Percentiles rank a stretch among this genome's conserved stretches.
Evolutionary conservation across 352 stramenopile species (phyloP).

Genomic region (Albugo laibachii): DNA sequence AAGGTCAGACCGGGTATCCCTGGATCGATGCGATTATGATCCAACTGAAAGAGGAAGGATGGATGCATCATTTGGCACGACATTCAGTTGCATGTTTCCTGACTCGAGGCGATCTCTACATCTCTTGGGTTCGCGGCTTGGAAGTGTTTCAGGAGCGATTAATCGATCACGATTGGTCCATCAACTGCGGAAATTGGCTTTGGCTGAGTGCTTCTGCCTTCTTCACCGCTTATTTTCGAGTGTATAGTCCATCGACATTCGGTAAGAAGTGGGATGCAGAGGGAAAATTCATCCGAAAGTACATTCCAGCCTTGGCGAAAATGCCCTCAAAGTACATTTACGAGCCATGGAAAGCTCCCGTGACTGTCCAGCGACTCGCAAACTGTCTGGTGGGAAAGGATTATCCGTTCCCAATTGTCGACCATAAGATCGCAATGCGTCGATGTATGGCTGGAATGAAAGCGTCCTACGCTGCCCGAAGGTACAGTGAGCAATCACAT

Average conservation of each 20-base stretch:
- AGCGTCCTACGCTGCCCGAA: constrained; percentile 36
- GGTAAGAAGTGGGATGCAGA: constrained; percentile 93
- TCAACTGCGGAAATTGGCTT: constrained; percentile 97
- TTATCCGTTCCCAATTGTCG: constrained; percentile 91
- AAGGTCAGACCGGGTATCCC: constrained; percentile 90
- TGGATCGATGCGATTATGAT: constrained; percentile 97
- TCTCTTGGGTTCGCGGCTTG: constrained; percentile 87
- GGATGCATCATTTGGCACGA: constrained; percentile 77
- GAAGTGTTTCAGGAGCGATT: constrained; percentile 85
- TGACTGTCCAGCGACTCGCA: constrained; percentile 60
- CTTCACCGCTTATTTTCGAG: constrained; percentile 96
- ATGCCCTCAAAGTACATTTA: constrained; percentile 95
- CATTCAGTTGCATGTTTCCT: constrained; percentile 97
- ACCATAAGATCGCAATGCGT: constrained; percentile 82
- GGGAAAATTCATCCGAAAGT: constrained; percentile 85
- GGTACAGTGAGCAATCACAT: constrained; percentile 7
- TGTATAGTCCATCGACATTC: constrained; percentile 88
- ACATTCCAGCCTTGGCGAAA: constrained; percentile 78
- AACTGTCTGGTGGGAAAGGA: constrained; percentile 81
- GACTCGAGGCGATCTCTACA: constrained; percentile 93
- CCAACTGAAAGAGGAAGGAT: constrained; percentile 78
- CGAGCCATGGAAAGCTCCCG: constrained; percentile 91
- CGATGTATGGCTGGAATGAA: constrained; percentile 82
- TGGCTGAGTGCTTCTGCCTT: constrained; percentile 90
- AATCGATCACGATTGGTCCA: constrained; percentile 91